Evolutionary conservation across 2,329 filamentous ascomycete genomes (phyloP).

Genomic region (Exophiala alcalophila): DNA sequence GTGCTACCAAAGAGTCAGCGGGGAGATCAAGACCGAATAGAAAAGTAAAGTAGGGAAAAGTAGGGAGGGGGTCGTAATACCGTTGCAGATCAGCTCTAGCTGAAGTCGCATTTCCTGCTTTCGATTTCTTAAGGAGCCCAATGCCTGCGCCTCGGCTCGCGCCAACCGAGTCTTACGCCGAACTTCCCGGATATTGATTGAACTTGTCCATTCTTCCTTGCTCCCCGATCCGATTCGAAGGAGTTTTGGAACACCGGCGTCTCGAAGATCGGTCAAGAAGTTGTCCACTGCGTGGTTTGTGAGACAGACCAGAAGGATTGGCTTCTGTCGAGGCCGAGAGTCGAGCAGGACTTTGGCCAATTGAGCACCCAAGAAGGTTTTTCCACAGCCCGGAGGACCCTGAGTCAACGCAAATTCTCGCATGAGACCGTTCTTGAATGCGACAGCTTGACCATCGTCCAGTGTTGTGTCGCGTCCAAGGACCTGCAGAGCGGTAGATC

Average conservation of each 20-base stretch:
- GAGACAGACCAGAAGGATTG: constrained; percentile 35
- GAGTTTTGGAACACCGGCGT: constrained; percentile 31
- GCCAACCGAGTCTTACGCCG: constrained; percentile 14
- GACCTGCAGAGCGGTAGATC: constrained; percentile 9
- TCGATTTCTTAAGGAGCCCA: neutral
- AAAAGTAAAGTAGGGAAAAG: too few relatives aligned
- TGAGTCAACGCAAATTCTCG: constrained; percentile 61
- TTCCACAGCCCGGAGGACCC: constrained; percentile 69
- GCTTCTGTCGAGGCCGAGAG: constrained; percentile 28
- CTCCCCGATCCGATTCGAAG: constrained; percentile 34
- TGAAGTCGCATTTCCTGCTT: constrained; percentile 16
- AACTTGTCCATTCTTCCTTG: constrained; percentile 29
- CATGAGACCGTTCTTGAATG: constrained; percentile 54
- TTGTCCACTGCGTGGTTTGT: constrained; percentile 37
- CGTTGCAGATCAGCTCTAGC: constrained; percentile 23
- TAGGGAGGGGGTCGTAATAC: constrained; percentile 1
- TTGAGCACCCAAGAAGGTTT: constrained; percentile 59
- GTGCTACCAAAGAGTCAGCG: constrained; percentile 8
- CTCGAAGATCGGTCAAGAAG: constrained; percentile 32
- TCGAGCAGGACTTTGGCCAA: constrained; percentile 38
- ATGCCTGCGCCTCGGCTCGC: constrained; percentile 6
- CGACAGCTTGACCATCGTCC: constrained; percentile 43
- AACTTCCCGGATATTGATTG: constrained; percentile 22
- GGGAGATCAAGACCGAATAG: neutral
- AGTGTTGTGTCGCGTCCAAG: constrained; percentile 23